Evolutionary conservation across 23 red algal species (phyloP).

Genomic region (Gracilaria gracilis): DNA sequence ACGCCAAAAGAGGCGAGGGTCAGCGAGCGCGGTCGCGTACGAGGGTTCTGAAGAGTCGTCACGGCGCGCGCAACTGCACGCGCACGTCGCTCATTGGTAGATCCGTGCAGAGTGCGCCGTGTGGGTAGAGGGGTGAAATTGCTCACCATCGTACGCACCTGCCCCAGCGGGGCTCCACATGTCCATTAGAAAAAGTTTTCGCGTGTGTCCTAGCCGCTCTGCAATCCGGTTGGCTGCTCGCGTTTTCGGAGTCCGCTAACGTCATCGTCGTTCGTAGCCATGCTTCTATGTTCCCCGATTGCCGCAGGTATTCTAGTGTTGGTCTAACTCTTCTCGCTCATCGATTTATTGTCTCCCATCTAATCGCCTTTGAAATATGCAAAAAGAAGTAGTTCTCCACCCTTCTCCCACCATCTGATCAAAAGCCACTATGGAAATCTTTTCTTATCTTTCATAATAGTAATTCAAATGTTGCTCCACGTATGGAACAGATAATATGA

Average conservation of each 20-base stretch:
- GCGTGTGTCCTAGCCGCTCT: background rate
- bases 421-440: background rate
- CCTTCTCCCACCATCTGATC: too few species aligned
- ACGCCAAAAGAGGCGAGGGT: background rate
- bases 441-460: background rate
- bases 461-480: too few species aligned
- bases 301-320: too few species aligned
- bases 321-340: too few species aligned
- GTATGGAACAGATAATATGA: background rate
- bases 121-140: background rate
- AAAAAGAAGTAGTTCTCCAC: too few species aligned
- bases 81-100: conserved; percentile 17
- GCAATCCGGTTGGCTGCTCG: conserved; percentile 22
- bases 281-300: too few species aligned
- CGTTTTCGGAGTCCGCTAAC: background rate
- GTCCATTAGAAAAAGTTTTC: conserved; percentile 12
- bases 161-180: conserved; percentile 1
- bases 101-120: background rate
- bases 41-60: conserved; percentile 25
- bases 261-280: background rate
- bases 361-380: too few species aligned
- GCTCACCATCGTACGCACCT: background rate
- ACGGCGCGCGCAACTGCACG: conserved; percentile 7
- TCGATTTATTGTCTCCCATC: too few species aligned
- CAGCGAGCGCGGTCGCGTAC: conserved; percentile 24